phyloP scores from a whole-genome alignment of 192 early-diverging fungal genomes.

The Cetraspora pellucida region DNA sequence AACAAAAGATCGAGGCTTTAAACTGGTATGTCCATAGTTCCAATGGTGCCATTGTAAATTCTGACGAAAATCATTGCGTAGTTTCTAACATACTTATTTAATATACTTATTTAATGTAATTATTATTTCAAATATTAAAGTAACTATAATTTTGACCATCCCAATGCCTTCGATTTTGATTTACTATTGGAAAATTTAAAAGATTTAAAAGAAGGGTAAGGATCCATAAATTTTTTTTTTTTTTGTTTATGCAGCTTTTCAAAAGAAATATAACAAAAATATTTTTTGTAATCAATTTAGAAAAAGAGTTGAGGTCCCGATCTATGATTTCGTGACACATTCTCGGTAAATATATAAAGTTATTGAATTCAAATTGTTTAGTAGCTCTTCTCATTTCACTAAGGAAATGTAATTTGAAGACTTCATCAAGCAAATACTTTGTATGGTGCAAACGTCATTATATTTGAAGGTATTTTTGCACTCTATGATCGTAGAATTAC shows the following conservation, averaged over 20 bases:
- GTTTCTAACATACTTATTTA: constrained; percentile 18
- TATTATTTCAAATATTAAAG: constrained; percentile 40
- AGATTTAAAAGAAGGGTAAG: constrained; percentile 78
- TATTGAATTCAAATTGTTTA: neutral
- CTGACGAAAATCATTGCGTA: neutral
- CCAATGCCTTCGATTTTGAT: constrained; percentile 86
- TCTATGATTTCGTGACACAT: constrained; percentile 91
- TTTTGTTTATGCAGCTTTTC: neutral
- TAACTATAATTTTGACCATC: constrained; percentile 93
- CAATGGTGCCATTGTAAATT: neutral
- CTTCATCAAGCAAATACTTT: constrained; percentile 63
- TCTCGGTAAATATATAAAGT: constrained; percentile 53
- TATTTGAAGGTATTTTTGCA: constrained; percentile 98
- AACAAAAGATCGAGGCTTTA: constrained; percentile 61
- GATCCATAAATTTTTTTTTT: neutral
- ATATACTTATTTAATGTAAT: neutral
- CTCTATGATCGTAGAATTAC: constrained; percentile 82
- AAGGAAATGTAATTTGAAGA: constrained; percentile 21
- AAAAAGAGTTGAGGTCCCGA: constrained; percentile 76
- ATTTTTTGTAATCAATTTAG: constrained; percentile 17
- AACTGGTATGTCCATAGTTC: constrained; percentile 43
- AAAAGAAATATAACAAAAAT: neutral
- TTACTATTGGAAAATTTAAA: constrained; percentile 67
- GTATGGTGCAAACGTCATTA: constrained; percentile 94
- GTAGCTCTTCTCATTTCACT: neutral